These are phyloP conservation scores for Seiridium unicorne DNA, from an alignment of 2,329 filamentous ascomycete species.

Conservation along the genomic window DNA sequence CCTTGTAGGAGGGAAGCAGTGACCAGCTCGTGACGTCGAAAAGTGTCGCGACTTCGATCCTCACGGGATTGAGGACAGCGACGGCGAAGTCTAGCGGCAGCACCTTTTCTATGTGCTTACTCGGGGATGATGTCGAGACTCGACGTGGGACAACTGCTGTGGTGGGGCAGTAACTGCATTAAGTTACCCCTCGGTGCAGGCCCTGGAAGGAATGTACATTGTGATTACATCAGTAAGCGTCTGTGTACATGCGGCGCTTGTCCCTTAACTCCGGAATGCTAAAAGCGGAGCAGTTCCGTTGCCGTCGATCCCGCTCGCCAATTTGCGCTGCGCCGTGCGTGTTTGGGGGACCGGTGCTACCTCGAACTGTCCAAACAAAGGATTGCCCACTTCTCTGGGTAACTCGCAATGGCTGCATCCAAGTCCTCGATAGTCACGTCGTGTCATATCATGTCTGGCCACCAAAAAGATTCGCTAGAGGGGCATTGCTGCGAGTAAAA, in stretches of 20 bases:
- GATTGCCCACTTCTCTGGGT: too few relatives aligned
- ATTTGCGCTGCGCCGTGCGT: background rate
- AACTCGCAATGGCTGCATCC: too few relatives aligned
- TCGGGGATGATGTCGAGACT: background rate
- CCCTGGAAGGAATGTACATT: background rate
- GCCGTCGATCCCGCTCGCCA: background rate
- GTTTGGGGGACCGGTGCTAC: too few relatives aligned
- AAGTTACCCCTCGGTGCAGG: constrained; percentile 1
- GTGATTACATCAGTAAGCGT: too few relatives aligned
- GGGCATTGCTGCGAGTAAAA: background rate
- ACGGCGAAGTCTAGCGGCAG: too few relatives aligned
- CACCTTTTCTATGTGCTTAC: background rate
- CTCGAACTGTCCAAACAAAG: too few relatives aligned
- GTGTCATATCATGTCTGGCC: too few relatives aligned
- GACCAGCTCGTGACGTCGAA: too few relatives aligned
- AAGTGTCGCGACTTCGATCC: background rate
- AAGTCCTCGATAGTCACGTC: too few relatives aligned
- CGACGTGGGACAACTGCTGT: background rate
- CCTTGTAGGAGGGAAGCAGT: background rate
- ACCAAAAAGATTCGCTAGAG: too few relatives aligned
- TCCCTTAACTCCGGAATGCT: too few relatives aligned
- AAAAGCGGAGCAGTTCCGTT: background rate
- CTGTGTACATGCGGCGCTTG: too few relatives aligned
- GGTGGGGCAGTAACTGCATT: background rate
- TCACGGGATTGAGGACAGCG: background rate